phyloP scores from a whole-genome alignment of 2,329 filamentous ascomycete genomes.

The Aspergillus niger region DNA sequence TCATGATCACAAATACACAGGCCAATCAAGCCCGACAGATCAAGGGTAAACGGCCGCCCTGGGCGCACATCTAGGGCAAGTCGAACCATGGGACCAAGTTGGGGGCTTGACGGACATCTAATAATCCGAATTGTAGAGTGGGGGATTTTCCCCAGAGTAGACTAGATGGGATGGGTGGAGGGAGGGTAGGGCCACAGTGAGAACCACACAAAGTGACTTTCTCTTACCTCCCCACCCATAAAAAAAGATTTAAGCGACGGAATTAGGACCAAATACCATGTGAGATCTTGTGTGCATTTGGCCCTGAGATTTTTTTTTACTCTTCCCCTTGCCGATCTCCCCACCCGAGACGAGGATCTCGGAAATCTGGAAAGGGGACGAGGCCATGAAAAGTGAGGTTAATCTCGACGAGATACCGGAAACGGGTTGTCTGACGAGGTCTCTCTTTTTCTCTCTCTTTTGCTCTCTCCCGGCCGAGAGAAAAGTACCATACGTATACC shows the following conservation, averaged over 20 bases:
- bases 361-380: not conserved
- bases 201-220: not conserved
- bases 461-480: too few species aligned
- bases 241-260: not conserved
- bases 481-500: not conserved
- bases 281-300: constrained; percentile 13
- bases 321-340: constrained; percentile 15
- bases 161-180: too few species aligned
- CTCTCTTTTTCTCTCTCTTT: too few species aligned
- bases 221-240: not conserved
- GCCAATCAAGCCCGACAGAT: not conserved
- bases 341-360: constrained; percentile 5
- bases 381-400: too few species aligned
- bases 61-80: not conserved
- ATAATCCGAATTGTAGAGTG: not conserved
- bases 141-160: not conserved
- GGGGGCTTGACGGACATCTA: not conserved
- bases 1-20: not conserved
- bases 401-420: too few species aligned
- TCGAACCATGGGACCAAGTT: constrained; percentile 1
- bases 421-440: too few species aligned
- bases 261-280: not conserved
- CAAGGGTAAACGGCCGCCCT: not conserved
- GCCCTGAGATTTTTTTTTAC: not conserved
- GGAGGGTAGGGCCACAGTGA: too few species aligned